Evolutionary conservation across 345 rosid genomes (phyloP).

Genomic region (Brassica napus): Da-Ae NC_063447.1:57184001-57184500

Average conservation of each 20-base stretch:
- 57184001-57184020: slow-evolving; percentile 96
- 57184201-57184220: slow-evolving; percentile 29
- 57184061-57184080: slow-evolving; percentile 94
- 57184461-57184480: slow-evolving; percentile 84
- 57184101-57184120: neutral
- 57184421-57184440: slow-evolving; percentile 94
- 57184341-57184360: slow-evolving; percentile 48
- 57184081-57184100: slow-evolving; percentile 27
- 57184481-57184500: slow-evolving; percentile 92
- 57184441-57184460: slow-evolving; percentile 84
- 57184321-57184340: neutral
- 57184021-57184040: slow-evolving; percentile 91
- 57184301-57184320: neutral
- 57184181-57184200: neutral
- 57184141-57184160: neutral
- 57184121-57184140: neutral
- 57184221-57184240: slow-evolving; percentile 46
- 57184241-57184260: slow-evolving; percentile 40
- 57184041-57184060: slow-evolving; percentile 91
- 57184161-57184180: slow-evolving; percentile 8
- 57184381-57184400: slow-evolving; percentile 63
- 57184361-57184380: slow-evolving; percentile 68
- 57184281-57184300: slow-evolving; percentile 44
- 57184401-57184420: slow-evolving; percentile 87
- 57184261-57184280: slow-evolving; percentile 49